Evolutionary conservation across 495 filamentous ascomycete species (phyloP).

Genomic region (Neurospora tetraspora): DNA sequence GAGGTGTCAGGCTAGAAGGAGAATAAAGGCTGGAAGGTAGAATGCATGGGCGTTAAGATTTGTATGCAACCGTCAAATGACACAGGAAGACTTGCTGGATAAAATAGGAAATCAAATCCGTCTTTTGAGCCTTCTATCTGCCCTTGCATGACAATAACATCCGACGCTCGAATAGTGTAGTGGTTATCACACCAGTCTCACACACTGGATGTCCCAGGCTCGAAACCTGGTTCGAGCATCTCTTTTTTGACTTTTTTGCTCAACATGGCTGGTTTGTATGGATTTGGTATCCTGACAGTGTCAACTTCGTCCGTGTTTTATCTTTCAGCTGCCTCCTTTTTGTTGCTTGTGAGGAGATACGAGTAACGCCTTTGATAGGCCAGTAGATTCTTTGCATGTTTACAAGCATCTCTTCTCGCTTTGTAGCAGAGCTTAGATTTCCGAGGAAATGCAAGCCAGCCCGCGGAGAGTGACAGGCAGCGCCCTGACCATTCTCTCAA

Average conservation of each 20-base stretch:
- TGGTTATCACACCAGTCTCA: not conserved
- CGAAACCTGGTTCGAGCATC: not conserved
- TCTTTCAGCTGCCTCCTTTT: not conserved
- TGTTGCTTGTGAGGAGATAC: not conserved
- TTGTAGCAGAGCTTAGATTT: not conserved
- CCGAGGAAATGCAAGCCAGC: not conserved
- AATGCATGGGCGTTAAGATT: too few relatives aligned
- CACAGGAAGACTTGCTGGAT: too few relatives aligned
- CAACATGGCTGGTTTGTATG: not conserved
- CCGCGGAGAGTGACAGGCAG: not conserved
- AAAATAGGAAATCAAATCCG: too few relatives aligned
- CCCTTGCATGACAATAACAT: fast-evolving
- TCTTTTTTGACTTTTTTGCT: not conserved
- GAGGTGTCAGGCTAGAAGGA: too few relatives aligned
- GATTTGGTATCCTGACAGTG: not conserved
- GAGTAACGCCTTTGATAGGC: not conserved
- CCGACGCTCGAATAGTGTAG: not conserved
- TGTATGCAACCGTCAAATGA: too few relatives aligned
- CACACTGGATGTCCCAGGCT: not conserved
- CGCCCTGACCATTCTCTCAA: not conserved
- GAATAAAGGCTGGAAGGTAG: too few relatives aligned
- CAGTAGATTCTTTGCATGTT: not conserved
- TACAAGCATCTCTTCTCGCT: not conserved
- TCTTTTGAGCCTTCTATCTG: not conserved
- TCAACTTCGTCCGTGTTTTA: not conserved